Percentiles rank a stretch among this genome's conserved stretches.
These are phyloP conservation scores for Epichloe aotearoae DNA, from an alignment of 2,329 filamentous ascomycete genomes.

Conservation along the genomic window DNA sequence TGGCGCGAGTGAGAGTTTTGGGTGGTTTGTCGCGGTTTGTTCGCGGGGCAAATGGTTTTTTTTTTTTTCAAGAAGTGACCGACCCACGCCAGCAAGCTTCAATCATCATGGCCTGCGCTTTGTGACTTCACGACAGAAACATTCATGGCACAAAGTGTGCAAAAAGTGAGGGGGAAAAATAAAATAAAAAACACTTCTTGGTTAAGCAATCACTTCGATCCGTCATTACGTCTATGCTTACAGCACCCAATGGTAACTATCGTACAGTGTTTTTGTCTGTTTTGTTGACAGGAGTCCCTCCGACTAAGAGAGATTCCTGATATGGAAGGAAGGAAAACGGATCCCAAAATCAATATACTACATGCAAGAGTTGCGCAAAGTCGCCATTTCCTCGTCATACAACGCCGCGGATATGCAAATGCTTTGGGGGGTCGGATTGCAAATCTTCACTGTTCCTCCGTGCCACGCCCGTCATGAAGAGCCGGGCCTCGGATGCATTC, in stretches of 20 bases:
- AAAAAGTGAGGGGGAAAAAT: no score
- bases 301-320: not conserved
- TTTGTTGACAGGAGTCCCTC: not conserved
- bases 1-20: not conserved
- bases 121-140: no score
- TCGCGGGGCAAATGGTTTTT: no score
- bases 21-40: no score
- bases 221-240: not conserved
- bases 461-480: not conserved
- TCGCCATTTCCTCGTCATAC: not conserved
- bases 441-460: not conserved
- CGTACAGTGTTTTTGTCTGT: not conserved
- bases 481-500: constrained; percentile 5
- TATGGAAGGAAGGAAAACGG: not conserved
- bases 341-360: not conserved
- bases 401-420: not conserved
- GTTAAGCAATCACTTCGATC: not conserved
- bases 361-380: not conserved
- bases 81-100: no score
- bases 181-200: not conserved
- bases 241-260: not conserved
- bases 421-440: not conserved
- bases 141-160: no score
- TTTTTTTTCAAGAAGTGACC: no score
- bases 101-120: no score